Evolutionary conservation across 345 rosid species (phyloP), one percentile per base, ranked within the genome.

Genomic region (Brassica nigra): DNA sequence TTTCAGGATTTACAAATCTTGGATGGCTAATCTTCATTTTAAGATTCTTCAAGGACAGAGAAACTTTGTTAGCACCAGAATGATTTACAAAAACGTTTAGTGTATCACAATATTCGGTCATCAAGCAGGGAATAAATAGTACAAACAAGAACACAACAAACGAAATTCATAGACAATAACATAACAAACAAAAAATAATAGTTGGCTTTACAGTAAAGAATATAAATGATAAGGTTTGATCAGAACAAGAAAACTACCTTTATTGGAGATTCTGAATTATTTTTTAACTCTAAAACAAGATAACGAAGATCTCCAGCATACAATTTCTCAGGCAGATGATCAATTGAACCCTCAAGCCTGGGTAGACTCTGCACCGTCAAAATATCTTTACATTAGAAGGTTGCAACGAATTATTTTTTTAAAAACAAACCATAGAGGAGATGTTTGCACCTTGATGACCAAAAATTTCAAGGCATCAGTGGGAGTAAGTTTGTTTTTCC

Each of bases 11-110:
- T 34, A 95, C 77, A 81, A 86, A 89, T 82, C 97, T 90, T 31
- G 95, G 97, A 83, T 93, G 86, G 78, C 89, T 89, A 72, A 92
- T 85, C 88, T 90, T 95, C 97, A 95, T 93, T 86, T 93, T 95
- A 84, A 95, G 85, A 78, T 95, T 90, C 99, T 95, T 93, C 64
- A 70, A 69, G 62, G 15, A 58, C 37, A 66, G 11, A 15, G 31
- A 66, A 5, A 81, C 14, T 58, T 71, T 39, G 65, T 81, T 58
- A 76, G 74, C 77, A 81, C 68, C 78, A 30, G 76, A 59, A 78
- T 66, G 68, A 16, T 42, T 27, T 39, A 36, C 15, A 6, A 49
- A 23, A 70, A 42, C 34, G 30, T 70, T 54, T 27, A 76, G 59
- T 20, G 67, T 75, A 52, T 64, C 77, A 39, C 66, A 68, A n/a